Evolutionary conservation across 179 eudicot species (phyloP), one percentile per base, ranked within the genome.

Genomic region (Drosera spatulata): DNA sequence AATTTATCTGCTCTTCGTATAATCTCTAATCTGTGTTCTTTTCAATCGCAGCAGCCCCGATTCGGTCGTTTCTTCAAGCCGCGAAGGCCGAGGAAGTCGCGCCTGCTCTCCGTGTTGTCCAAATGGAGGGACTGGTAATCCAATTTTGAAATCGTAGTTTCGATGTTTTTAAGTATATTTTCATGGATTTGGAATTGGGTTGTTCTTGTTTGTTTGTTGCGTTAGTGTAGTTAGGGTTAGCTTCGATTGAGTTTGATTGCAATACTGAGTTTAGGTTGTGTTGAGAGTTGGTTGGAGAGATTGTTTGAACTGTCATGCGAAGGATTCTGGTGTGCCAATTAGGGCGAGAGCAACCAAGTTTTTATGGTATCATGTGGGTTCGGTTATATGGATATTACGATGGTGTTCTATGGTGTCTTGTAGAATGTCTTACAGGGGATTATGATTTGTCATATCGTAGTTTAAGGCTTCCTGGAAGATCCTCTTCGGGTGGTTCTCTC

Each of bases 51-150:
- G 75, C 78, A 67, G 79, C 82, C 52, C 79, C 82, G 66, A 68
- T 76, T 50, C 79, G 95, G 60, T 93, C 99, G 47, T 93, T 93
- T 63, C 74, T 93, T 53, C 96, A 93, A 73, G 99, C 86, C 15
- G 86, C 82, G 1, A 75, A 85, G 33, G 79, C 95, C 0, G 99
- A 89, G 66, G 95, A 93, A 64, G 86, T 67, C 55, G 73, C 79
- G 56, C 80, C 82, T n/a, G 88, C 95, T 47, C 87, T 93, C 45
- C 77, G 96, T 57, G 90, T 86, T 15, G 95, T 93, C 69, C 91
- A 89, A 71, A 88, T 88, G 68, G 95, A 86, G 59, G 97, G 10
- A 45, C 8, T 10, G 7, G 7, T 95, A 64, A 56, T 89, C 82
- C 95, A 79, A 74, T 10, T 41, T 56, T 66, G 73, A 9, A 61